These are phyloP conservation scores for Phytophthora ramorum DNA, from an alignment of 352 stramenopile genomes.

Conservation along the genomic window DNA sequence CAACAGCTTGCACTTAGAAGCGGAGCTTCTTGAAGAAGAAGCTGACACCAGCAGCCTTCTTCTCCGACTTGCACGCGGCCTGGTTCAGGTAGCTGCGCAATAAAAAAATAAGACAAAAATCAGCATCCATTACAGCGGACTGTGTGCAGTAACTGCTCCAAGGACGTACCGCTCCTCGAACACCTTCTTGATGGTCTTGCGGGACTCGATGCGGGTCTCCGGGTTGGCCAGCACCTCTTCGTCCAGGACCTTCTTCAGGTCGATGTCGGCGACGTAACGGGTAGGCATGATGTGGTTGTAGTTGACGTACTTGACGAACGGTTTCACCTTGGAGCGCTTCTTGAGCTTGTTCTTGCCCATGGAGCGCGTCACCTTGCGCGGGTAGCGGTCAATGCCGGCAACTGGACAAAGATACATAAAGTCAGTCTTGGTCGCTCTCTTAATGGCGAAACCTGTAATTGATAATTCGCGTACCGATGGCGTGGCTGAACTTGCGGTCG, in stretches of 20 bases:
- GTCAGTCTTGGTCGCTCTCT: neutral
- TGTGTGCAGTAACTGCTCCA: neutral
- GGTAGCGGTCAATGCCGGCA: conserved; percentile 95
- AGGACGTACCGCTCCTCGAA: conserved; percentile 96
- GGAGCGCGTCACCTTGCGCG: conserved; percentile 96
- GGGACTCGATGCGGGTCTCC: conserved; percentile 90
- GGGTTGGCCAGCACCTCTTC: conserved; percentile 87
- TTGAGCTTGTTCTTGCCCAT: conserved; percentile 98
- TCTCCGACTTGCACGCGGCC: conserved; percentile 96
- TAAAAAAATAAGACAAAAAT: conserved; percentile 16
- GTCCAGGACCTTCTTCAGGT: conserved; percentile 99
- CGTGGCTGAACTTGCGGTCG: conserved; percentile 98
- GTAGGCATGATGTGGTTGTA: conserved; percentile 99
- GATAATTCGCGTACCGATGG: conserved; percentile 74
- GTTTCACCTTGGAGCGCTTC: conserved; percentile 98
- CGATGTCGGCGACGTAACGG: conserved; percentile 98
- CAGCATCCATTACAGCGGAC: conserved; percentile 2
- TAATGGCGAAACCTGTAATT: conserved; percentile 7
- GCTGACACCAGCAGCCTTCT: conserved; percentile 97
- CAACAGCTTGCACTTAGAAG: conserved; percentile 93
- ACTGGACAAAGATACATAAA: conserved; percentile 53
- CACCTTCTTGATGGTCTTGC: conserved; percentile 99
- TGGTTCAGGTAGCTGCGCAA: conserved; percentile 91
- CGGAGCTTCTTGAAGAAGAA: conserved; percentile 99
- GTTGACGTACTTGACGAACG: conserved; percentile 99